Percentiles rank a stretch among this genome's conserved stretches.
These are phyloP conservation scores for Globisporangium takayamanum DNA, from an alignment of 352 stramenopile species.

Conservation along the genomic window DNA sequence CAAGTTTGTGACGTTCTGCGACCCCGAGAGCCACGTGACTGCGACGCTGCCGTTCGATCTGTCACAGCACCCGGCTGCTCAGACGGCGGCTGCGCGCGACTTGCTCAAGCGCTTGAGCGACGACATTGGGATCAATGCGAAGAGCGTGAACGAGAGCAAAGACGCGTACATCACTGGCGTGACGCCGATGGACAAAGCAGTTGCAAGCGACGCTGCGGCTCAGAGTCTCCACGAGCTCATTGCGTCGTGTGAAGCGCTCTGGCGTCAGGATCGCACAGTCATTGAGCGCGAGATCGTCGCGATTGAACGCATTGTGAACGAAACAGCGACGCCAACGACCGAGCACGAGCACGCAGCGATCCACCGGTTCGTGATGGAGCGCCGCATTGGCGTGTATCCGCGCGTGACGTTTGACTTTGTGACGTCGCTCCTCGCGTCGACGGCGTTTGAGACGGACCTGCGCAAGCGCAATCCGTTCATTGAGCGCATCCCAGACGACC, in stretches of 20 bases:
- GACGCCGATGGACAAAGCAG: slow-evolving; percentile 40
- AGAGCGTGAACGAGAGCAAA: slow-evolving; percentile 63
- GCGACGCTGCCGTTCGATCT: slow-evolving; percentile 91
- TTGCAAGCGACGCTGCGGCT: slow-evolving; percentile 13
- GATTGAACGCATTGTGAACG: slow-evolving; percentile 50
- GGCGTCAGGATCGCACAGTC: slow-evolving; percentile 40
- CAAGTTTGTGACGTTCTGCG: slow-evolving; percentile 67
- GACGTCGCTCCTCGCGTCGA: slow-evolving; percentile 60
- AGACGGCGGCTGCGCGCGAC: slow-evolving; percentile 92
- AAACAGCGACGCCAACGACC: slow-evolving; percentile 18
- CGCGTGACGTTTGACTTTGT: slow-evolving; percentile 74
- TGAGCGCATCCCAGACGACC: slow-evolving; percentile 15
- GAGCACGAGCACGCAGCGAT: slow-evolving; percentile 17
- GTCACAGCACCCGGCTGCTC: slow-evolving; percentile 75
- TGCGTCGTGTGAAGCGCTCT: slow-evolving; percentile 37
- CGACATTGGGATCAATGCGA: slow-evolving; percentile 88
- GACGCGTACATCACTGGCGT: slow-evolving; percentile 66
- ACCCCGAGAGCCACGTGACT: slow-evolving; percentile 44
- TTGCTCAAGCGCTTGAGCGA: slow-evolving; percentile 89
- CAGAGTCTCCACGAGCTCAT: slow-evolving; percentile 45
- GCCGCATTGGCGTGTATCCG: slow-evolving; percentile 52
- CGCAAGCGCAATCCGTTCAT: slow-evolving; percentile 66
- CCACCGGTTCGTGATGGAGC: slow-evolving; percentile 52
- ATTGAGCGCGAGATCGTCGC: slow-evolving; percentile 45
- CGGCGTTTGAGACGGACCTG: slow-evolving; percentile 53